Conservation (phyloP, 306 rosid genomes). For the Dryas octopetala region DNA sequence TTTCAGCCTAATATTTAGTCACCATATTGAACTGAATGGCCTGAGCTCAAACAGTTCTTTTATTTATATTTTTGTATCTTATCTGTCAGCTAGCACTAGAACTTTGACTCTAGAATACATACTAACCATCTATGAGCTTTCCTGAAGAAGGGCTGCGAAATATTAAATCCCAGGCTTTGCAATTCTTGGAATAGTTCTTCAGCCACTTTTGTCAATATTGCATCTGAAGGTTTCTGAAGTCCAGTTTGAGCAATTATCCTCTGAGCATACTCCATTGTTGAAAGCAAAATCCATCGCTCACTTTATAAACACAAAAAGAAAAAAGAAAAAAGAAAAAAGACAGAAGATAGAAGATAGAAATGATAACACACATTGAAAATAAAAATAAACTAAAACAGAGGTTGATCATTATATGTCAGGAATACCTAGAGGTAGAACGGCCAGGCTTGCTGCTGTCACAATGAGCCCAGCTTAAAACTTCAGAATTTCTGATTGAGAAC, state of each 20-base stretch:
- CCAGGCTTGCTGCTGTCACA: constrained; percentile 91
- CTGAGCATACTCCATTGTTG: constrained; percentile 77
- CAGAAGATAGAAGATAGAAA: constrained; percentile 3
- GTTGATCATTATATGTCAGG: constrained; percentile 11
- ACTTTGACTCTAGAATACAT: constrained; percentile 15
- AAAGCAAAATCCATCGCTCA: constrained; percentile 88
- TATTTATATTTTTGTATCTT: constrained; percentile 3
- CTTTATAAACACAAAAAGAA: constrained; percentile 33
- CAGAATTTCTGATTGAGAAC: constrained; percentile 59
- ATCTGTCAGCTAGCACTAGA: constrained; percentile 15
- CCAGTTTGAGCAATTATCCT: constrained; percentile 73
- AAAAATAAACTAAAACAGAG: background rate
- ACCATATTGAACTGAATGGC: background rate
- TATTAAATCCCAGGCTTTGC: constrained; percentile 49
- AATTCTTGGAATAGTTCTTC: constrained; percentile 77
- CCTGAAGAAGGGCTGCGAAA: constrained; percentile 59
- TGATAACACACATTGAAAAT: background rate
- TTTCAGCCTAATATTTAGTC: background rate
- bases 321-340: constrained; percentile 16
- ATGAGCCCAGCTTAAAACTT: constrained; percentile 68
- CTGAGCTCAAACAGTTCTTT: background rate
- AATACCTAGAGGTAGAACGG: constrained; percentile 64
- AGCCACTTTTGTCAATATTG: constrained; percentile 59
- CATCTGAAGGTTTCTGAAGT: constrained; percentile 68
- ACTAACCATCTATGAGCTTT: constrained; percentile 95